A percentile compares a stretch with the other conserved stretches of the same genome.
Evolutionary conservation across 805 yeast genomes (phyloP).

Genomic region (Nakazawaea wickerhamii): DNA sequence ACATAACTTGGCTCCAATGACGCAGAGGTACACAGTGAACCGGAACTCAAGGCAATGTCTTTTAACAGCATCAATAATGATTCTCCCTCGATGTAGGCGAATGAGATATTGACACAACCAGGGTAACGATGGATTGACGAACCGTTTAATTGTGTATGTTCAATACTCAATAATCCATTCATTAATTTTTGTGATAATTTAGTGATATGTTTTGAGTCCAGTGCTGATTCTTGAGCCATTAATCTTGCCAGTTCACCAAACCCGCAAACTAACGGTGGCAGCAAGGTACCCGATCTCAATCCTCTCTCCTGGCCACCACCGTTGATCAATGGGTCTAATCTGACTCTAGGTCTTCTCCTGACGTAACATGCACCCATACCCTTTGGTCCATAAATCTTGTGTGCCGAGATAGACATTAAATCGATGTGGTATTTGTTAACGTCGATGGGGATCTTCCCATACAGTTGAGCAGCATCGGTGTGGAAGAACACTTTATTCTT

Average conservation of each 20-base stretch:
- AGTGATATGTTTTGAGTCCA: slow-evolving; percentile 66
- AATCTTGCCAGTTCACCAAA: slow-evolving; percentile 96
- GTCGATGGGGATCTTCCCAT: slow-evolving; percentile 88
- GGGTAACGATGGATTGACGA: slow-evolving; percentile 69
- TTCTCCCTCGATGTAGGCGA: slow-evolving; percentile 98
- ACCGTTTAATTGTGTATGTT: slow-evolving; percentile 89
- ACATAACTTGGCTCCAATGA: slow-evolving; percentile 97
- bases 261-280: slow-evolving; percentile 94
- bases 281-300: slow-evolving; percentile 90
- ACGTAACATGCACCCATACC: slow-evolving; percentile 95
- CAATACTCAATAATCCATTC: slow-evolving; percentile 69
- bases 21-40: slow-evolving; percentile 98
- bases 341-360: slow-evolving; percentile 96
- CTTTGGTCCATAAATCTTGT: slow-evolving; percentile 96
- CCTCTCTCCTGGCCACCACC: slow-evolving; percentile 99
- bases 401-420: slow-evolving; percentile 88
- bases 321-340: slow-evolving; percentile 88
- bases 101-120: slow-evolving; percentile 95
- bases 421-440: slow-evolving; percentile 93
- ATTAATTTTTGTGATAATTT: slow-evolving; percentile 69
- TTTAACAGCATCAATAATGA: slow-evolving; percentile 95
- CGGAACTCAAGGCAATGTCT: slow-evolving; percentile 93
- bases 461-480: slow-evolving; percentile 96
- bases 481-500: slow-evolving; percentile 91
- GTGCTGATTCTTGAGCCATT: slow-evolving; percentile 64